Conservation (phyloP, 768 basidiomycete species). For the Epithele typhae region DNA sequence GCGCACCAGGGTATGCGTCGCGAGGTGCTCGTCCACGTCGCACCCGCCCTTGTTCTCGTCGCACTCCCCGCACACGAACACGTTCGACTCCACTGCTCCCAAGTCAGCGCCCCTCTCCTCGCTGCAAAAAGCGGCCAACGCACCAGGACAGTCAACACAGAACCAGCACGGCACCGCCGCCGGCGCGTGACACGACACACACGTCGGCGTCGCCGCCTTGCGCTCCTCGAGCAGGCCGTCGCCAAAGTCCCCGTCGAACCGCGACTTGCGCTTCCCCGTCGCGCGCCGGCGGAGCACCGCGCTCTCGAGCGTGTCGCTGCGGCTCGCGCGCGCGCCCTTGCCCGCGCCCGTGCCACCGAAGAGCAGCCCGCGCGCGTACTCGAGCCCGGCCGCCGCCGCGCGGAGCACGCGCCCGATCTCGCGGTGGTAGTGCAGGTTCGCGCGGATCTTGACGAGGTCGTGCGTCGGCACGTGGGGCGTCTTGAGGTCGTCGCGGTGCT, state of each 20-base stretch:
- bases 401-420: conserved; percentile 12
- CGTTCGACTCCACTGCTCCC: conserved; percentile 2
- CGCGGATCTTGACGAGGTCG: conserved; percentile 17
- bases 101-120: no score
- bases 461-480: conserved; percentile 12
- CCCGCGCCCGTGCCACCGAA: no score
- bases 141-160: conserved; percentile 9
- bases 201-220: neutral
- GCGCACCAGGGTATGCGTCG: conserved; percentile 7
- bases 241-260: neutral
- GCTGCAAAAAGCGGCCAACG: neutral
- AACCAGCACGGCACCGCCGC: conserved; percentile 8
- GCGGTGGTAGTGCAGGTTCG: conserved; percentile 10
- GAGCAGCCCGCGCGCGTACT: conserved; percentile 1
- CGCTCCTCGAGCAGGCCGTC: neutral
- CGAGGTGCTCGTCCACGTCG: neutral
- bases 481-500: conserved; percentile 4
- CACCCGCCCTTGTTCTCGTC: conserved; percentile 3
- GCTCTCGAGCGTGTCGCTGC: no score
- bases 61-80: conserved; percentile 6
- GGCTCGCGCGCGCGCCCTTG: no score
- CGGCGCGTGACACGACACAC: conserved; percentile 1
- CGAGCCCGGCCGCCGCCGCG: neutral
- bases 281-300: neutral
- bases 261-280: neutral